phyloP scores from a whole-genome alignment of 2,329 filamentous ascomycete genomes.

The Alternaria brassicicola region DNA sequence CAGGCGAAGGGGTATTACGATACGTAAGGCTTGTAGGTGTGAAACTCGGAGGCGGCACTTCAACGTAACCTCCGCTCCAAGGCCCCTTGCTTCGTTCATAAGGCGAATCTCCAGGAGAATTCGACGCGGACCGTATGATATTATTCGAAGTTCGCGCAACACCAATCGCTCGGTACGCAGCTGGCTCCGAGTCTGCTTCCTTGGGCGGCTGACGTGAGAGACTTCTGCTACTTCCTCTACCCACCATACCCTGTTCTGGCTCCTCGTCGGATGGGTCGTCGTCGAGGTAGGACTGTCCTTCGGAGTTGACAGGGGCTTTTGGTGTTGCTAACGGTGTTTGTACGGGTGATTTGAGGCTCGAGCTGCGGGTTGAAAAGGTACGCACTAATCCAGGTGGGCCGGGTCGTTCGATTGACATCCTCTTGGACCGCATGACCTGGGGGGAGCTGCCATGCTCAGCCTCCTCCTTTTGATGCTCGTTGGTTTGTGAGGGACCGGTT shows the following conservation, averaged over 20 bases:
- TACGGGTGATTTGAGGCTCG: conserved; percentile 29
- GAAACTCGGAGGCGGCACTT: conserved; percentile 36
- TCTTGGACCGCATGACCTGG: conserved; percentile 43
- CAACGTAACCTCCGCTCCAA: conserved; percentile 35
- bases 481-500: conserved; percentile 24
- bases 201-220: too few species aligned
- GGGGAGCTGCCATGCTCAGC: conserved; percentile 31
- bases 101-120: conserved; percentile 29
- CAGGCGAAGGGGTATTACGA: conserved; percentile 38
- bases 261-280: conserved; percentile 38
- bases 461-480: conserved; percentile 19
- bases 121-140: conserved; percentile 39
- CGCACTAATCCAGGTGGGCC: conserved; percentile 43
- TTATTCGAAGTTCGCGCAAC: conserved; percentile 53
- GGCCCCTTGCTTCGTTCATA: conserved; percentile 23
- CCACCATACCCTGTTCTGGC: too few species aligned
- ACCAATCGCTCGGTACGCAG: conserved; percentile 49
- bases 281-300: conserved; percentile 39
- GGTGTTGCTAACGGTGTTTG: conserved; percentile 29
- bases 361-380: conserved; percentile 43
- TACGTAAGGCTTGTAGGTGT: conserved; percentile 27
- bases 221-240: too few species aligned
- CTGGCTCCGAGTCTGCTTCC: too few species aligned
- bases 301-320: conserved; percentile 14
- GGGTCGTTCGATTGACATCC: conserved; percentile 45